These are phyloP conservation scores for Hypoxylon sp. DNA, from an alignment of 2,329 filamentous ascomycete genomes.

Conservation along the genomic window DNA sequence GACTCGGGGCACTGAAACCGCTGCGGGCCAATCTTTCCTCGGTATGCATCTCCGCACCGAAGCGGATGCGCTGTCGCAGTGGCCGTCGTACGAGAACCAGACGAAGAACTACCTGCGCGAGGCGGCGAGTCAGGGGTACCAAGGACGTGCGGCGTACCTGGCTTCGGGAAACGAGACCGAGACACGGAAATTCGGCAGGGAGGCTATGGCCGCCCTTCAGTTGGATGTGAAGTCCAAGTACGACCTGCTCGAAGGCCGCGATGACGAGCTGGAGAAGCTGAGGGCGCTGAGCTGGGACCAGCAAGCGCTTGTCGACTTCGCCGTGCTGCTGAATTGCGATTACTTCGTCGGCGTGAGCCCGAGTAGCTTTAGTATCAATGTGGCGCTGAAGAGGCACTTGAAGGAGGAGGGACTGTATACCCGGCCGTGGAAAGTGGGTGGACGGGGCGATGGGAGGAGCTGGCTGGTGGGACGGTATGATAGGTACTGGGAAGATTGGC, in stretches of 20 bases:
- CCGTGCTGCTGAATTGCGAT: slow-evolving; percentile 57
- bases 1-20: slow-evolving; percentile 34
- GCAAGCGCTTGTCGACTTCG: slow-evolving; percentile 60
- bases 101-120: slow-evolving; percentile 57
- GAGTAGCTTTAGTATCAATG: slow-evolving; percentile 64
- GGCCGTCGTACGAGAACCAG: slow-evolving; percentile 62
- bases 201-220: slow-evolving; percentile 49
- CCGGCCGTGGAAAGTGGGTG: slow-evolving; percentile 59
- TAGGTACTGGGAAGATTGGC: slow-evolving; percentile 63
- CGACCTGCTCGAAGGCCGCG: slow-evolving; percentile 52
- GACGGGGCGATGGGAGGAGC: slow-evolving; percentile 58
- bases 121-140: slow-evolving; percentile 53
- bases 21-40: slow-evolving; percentile 47
- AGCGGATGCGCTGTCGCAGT: slow-evolving; percentile 60
- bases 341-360: slow-evolving; percentile 63
- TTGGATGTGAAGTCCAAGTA: slow-evolving; percentile 58
- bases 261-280: slow-evolving; percentile 49
- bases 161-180: slow-evolving; percentile 62
- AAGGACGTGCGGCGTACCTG: slow-evolving; percentile 57
- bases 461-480: slow-evolving; percentile 61
- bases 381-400: slow-evolving; percentile 62
- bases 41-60: slow-evolving; percentile 64
- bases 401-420: slow-evolving; percentile 55
- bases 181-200: slow-evolving; percentile 54
- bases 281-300: slow-evolving; percentile 60